phyloP scores from a whole-genome alignment of 768 basidiomycete species.

The Antrodiella citrinella region DNA sequence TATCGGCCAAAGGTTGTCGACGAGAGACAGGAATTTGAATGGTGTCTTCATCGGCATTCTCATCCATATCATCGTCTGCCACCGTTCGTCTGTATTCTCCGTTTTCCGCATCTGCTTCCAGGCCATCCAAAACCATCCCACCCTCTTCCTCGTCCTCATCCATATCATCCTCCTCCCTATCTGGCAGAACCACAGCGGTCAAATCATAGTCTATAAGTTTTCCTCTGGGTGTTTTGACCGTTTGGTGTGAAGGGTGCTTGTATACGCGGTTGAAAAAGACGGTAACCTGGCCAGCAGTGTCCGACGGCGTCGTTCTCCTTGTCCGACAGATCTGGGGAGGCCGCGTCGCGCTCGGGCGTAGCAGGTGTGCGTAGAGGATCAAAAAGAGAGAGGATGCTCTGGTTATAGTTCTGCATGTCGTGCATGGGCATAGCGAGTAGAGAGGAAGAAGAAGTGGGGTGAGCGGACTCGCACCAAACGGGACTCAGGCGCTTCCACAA shows the following conservation, averaged over 20 bases:
- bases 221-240: slow-evolving; percentile 17
- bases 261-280: slow-evolving; percentile 25
- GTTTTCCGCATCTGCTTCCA: slow-evolving; percentile 3
- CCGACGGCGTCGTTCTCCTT: slow-evolving; percentile 23
- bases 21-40: neutral
- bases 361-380: slow-evolving; percentile 21
- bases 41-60: neutral
- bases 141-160: slow-evolving; percentile 9
- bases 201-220: slow-evolving; percentile 26
- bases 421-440: neutral
- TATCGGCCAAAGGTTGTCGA: slow-evolving; percentile 16
- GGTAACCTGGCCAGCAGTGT: slow-evolving; percentile 18
- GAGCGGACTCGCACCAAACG: neutral
- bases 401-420: slow-evolving; percentile 17
- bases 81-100: neutral
- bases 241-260: slow-evolving; percentile 9
- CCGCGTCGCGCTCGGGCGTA: slow-evolving; percentile 20
- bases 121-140: slow-evolving; percentile 2
- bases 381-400: slow-evolving; percentile 26
- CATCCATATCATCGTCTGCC: neutral
- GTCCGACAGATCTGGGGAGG: slow-evolving; percentile 25
- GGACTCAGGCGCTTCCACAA: neutral
- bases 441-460: neutral
- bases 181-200: slow-evolving; percentile 7
- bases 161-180: slow-evolving; percentile 9